Evolutionary conservation across 2,329 filamentous ascomycete species (phyloP), one percentile per base, ranked within the genome.

Genomic region (Dactylellina drechsleri): DNA sequence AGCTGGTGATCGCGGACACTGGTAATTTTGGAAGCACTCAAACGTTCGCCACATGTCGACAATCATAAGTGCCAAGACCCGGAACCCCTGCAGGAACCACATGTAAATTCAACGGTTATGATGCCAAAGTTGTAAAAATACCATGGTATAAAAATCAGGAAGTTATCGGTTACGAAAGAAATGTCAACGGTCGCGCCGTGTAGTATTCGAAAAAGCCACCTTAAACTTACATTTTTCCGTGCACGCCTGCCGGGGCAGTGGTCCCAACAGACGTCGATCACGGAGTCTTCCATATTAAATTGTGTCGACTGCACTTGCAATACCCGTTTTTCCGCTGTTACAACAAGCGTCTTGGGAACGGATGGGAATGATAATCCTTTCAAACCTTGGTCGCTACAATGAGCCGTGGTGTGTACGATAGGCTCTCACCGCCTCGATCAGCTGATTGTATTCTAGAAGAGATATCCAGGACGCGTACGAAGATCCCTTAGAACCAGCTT

Each of bases 1-100:
- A 8, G 54, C 10, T 7, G 66, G 40, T 13, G 49, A 62, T 70
- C 66, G 28, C 28, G 13, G 40, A 47, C 16, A 2, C 26, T 52
- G 45, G 50, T 54, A 67, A 62, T 62, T 62, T 70, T 62, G 41
- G 58, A 47, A 54, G 40, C 57, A 31, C 23, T 47, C 15, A 10
- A n/a, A 40, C 23, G 20, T 62, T 62, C 40, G 66, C 26, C 49
- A 47, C 53, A 45, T 47, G 43, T 47, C 43, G 43, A 47, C 13
- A 15, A 47, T 47, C 43, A 6, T 8, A n/a, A n/a, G 31, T 36
- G 31, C 31, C 31, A 36, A 36, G 31, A 36, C 31, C 6, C 6
- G 31, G 31, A 7, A 7, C 5, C 31, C 31, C 31, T 36, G 31
- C 10, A 36, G 10, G 2, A 2, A 7, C 31, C 5, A 36, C 31